Conservation (phyloP, 1,284 basidiomycete species). For the Exobasidium rhododendri region DNA sequence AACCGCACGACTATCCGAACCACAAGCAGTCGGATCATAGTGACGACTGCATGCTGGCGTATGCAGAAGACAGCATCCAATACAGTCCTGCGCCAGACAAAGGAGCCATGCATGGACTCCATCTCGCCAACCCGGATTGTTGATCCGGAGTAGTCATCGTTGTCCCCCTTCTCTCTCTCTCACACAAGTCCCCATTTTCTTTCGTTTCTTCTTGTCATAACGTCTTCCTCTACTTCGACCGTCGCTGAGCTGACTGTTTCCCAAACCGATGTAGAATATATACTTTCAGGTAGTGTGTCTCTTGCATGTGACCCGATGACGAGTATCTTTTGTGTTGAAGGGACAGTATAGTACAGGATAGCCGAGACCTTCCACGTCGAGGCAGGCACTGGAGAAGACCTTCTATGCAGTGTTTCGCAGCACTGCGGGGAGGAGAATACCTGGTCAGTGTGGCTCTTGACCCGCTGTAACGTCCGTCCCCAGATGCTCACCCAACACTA, state of each 20-base stretch:
- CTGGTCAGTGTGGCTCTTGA: not conserved
- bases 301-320: too few species aligned
- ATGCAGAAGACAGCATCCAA: not conserved
- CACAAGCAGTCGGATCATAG: not conserved
- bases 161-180: too few species aligned
- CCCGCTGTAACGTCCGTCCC: too few species aligned
- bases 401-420: conserved; percentile 4
- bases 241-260: not conserved
- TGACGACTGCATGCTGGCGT: not conserved
- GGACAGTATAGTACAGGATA: too few species aligned
- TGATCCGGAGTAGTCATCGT: too few species aligned
- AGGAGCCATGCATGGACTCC: not conserved
- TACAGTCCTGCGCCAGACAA: not conserved
- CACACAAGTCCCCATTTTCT: too few species aligned
- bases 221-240: not conserved
- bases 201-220: too few species aligned
- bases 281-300: too few species aligned
- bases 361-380: too few species aligned
- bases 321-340: too few species aligned
- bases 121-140: conserved; percentile 4
- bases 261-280: not conserved
- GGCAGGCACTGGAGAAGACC: not conserved
- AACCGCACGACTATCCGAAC: not conserved
- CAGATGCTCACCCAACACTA: conserved; percentile 31
- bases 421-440: not conserved